A percentile compares a stretch with the other conserved stretches of the same genome.
Evolutionary conservation across 2,329 filamentous ascomycete genomes (phyloP).

Genomic region (Ceratocystis albifundus): DNA sequence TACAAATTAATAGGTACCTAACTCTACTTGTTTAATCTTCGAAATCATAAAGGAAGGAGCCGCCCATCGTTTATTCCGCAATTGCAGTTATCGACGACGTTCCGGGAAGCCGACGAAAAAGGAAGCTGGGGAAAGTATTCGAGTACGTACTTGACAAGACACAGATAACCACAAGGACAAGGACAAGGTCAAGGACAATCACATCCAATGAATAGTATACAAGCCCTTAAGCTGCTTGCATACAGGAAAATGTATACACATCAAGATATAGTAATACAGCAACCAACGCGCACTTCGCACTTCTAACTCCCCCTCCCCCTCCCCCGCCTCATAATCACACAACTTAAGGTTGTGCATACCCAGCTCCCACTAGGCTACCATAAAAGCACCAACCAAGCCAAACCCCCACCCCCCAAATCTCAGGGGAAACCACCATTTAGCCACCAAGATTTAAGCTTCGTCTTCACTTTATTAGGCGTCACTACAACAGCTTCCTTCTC

Average conservation of each 20-base stretch:
- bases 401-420: background rate
- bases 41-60: background rate
- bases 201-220: background rate
- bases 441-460: background rate
- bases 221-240: background rate
- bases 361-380: background rate
- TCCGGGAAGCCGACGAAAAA: conserved; percentile 1
- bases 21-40: background rate
- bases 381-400: too few relatives aligned
- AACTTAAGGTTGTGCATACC: background rate
- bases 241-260: background rate
- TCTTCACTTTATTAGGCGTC: background rate
- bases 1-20: background rate
- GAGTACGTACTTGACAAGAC: background rate
- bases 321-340: too few relatives aligned
- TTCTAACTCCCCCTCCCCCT: too few relatives aligned
- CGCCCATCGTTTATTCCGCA: background rate
- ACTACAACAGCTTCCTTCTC: background rate
- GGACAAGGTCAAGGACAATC: background rate
- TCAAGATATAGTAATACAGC: too few relatives aligned
- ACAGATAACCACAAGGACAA: background rate
- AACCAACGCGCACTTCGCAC: too few relatives aligned
- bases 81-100: background rate
- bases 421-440: background rate
- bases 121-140: background rate